A percentile compares a stretch with the other conserved stretches of the same genome.
Evolutionary conservation across 352 stramenopile genomes (phyloP).

Genomic region (Pythium dissimile): DNA sequence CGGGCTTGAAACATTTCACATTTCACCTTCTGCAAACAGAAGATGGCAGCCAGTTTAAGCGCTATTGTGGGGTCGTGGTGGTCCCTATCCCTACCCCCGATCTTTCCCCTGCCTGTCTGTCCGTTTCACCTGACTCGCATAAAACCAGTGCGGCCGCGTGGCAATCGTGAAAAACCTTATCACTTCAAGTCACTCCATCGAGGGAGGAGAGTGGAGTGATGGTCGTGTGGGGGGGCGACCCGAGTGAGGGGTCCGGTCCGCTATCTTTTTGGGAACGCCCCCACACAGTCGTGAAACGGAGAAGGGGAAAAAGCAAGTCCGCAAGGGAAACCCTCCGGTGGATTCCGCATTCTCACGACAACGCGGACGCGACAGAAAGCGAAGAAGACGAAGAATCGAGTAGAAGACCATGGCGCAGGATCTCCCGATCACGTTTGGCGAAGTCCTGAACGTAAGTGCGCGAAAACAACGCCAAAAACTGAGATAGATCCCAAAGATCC

Average conservation of each 20-base stretch:
- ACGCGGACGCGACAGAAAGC: background rate
- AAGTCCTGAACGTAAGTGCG: slow-evolving; percentile 87
- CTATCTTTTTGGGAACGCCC: slow-evolving; percentile 24
- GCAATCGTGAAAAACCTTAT: slow-evolving; percentile 23
- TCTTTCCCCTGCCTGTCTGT: slow-evolving; percentile 20
- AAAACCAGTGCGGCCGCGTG: slow-evolving; percentile 23
- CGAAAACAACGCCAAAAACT: background rate
- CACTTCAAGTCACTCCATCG: slow-evolving; percentile 22
- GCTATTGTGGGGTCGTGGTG: slow-evolving; percentile 8
- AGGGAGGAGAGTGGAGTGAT: slow-evolving; percentile 7
- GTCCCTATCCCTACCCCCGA: slow-evolving; percentile 14
- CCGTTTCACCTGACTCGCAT: slow-evolving; percentile 11
- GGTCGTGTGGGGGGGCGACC: slow-evolving; percentile 2
- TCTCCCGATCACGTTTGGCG: slow-evolving; percentile 86
- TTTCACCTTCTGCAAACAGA: background rate
- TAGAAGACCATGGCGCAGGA: slow-evolving; percentile 69
- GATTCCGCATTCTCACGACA: slow-evolving; percentile 10
- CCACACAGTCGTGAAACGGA: slow-evolving; percentile 76
- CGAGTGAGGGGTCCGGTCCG: background rate
- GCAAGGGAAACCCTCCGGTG: slow-evolving; percentile 8
- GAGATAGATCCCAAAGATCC: background rate
- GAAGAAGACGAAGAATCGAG: background rate
- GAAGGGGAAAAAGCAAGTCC: slow-evolving; percentile 8
- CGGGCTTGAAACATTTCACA: slow-evolving; percentile 13
- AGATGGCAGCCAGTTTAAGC: slow-evolving; percentile 12